A percentile compares a stretch with the other conserved stretches of the same genome.
These are phyloP conservation scores for Steccherinum ochraceum DNA, from an alignment of 768 basidiomycete species.

Conservation along the genomic window DNA sequence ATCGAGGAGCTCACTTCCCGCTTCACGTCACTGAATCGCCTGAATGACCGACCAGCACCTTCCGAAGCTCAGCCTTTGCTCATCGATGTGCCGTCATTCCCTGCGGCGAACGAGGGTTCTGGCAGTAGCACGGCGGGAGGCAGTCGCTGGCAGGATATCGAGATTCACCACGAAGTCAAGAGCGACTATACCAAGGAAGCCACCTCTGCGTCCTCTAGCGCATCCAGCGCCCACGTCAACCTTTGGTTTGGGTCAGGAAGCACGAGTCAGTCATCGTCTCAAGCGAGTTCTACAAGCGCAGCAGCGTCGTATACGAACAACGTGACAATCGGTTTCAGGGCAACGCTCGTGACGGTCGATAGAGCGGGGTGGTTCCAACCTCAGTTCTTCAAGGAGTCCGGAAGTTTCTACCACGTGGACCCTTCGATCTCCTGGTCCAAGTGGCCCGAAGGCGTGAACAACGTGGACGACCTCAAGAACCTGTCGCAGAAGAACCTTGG, in stretches of 20 bases:
- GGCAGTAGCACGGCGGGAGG: too few relatives aligned
- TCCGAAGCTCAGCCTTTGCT: neutral
- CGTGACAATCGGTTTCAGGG: neutral
- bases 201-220: neutral
- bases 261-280: neutral
- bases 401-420: neutral
- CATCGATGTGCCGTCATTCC: neutral
- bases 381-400: conserved; percentile 6
- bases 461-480: neutral
- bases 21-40: neutral
- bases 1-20: neutral
- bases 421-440: neutral
- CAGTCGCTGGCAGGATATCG: neutral
- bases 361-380: conserved; percentile 7
- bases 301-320: neutral
- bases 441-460: neutral
- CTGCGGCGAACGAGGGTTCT: neutral
- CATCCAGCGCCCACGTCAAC: neutral
- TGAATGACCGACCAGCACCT: neutral
- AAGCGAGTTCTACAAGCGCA: neutral
- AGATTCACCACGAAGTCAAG: neutral
- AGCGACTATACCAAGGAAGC: neutral
- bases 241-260: neutral
- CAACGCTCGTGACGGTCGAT: conserved; percentile 3
- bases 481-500: neutral